These are phyloP conservation scores for Paraconiothyrium brasiliense DNA, from an alignment of 2,329 filamentous ascomycete species.

Conservation along the genomic window DNA sequence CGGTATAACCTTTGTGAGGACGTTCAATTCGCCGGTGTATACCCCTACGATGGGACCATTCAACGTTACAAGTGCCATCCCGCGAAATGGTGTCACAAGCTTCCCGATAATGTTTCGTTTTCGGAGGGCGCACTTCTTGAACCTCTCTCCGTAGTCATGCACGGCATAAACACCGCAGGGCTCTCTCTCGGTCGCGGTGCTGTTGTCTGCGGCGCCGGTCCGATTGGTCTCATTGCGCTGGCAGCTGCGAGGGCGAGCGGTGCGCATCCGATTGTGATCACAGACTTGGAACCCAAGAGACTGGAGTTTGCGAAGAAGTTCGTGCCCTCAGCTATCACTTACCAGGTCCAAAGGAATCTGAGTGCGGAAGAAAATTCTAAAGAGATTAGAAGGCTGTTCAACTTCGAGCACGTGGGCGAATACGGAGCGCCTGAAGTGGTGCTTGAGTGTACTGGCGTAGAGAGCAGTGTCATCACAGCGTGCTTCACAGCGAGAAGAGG, in stretches of 20 bases:
- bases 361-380: conserved; percentile 61
- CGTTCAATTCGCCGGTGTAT: conserved; percentile 69
- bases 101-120: conserved; percentile 66
- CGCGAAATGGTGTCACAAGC: conserved; percentile 61
- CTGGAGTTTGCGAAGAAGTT: conserved; percentile 67
- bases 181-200: conserved; percentile 65
- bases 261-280: conserved; percentile 70
- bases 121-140: conserved; percentile 71
- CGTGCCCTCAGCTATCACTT: conserved; percentile 64
- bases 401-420: conserved; percentile 54
- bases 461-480: conserved; percentile 69
- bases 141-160: conserved; percentile 70
- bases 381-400: conserved; percentile 65
- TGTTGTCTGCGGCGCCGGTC: conserved; percentile 70
- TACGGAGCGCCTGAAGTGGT: conserved; percentile 67
- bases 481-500: conserved; percentile 66
- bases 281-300: conserved; percentile 66
- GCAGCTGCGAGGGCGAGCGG: conserved; percentile 69
- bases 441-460: conserved; percentile 73
- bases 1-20: conserved; percentile 72
- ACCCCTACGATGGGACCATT: conserved; percentile 68
- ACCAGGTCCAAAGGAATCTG: conserved; percentile 60
- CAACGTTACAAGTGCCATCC: conserved; percentile 70
- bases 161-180: conserved; percentile 64
- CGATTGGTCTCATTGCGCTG: conserved; percentile 70